Evolutionary conservation across 345 rosid species (phyloP), one percentile per base, ranked within the genome.

Genomic region (Heritiera fomes): DNA sequence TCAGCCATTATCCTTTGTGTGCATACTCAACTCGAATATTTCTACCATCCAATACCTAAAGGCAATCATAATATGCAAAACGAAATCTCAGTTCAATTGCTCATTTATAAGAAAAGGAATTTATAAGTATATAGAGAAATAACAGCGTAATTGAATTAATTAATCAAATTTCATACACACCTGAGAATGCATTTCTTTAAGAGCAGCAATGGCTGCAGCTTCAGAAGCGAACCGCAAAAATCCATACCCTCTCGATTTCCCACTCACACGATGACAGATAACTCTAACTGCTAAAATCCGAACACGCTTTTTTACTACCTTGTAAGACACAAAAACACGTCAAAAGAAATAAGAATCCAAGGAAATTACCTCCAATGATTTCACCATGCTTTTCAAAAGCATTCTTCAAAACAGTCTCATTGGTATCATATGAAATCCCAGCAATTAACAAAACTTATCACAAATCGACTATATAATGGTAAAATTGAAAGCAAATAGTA

Each of bases 231-330:
- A 92, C 18, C 71, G 63, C 71, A 94, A 93, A 87, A 94, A 92
- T 23, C 94, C 97, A 45, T 89, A 94, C 7, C 95, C 94, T 85
- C 86, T 90, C 15, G 98, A 92, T 84, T 90, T 84, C 59, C 94
- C 92, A 47, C 79, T 88, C 87, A 43, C 87, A 43, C 63, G 93
- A 82, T 94, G 89, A n/a, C 95, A 91, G 77, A 90, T 87, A 23
- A 92, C 90, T 52, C 80, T 87, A 73, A 89, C 97, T 91, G 88
- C 46, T 49, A 45, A 73, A 74, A 41, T 8, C 41, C 17, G 17
- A 82, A 15, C 15, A 10, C 10, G 18, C 30, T 14, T 56, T 23
- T 18, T 60, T 8, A 43, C 7, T 8, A 49, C 7, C 11, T 6
- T 5, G 43, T 41, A 41, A 41, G 5, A 41, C 43, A 41, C 6